Evolutionary conservation across 331 rosid species (phyloP).

Genomic region (Cydonia oblonga): DNA sequence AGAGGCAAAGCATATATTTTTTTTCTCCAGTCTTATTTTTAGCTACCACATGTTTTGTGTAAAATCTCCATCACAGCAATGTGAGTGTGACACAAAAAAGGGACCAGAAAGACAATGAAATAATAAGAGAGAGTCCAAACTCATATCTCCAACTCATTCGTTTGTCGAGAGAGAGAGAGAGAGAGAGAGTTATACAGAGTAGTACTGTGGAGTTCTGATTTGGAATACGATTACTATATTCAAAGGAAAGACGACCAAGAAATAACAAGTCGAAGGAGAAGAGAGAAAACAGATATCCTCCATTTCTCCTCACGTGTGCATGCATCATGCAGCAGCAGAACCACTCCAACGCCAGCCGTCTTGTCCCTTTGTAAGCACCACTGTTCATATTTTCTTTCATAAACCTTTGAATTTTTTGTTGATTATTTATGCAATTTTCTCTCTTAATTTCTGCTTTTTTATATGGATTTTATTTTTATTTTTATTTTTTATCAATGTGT

Average conservation of each 20-base stretch:
- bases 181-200: background rate
- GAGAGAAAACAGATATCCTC: constrained; percentile 1
- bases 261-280: constrained; percentile 27
- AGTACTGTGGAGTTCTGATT: background rate
- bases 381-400: background rate
- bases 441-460: background rate
- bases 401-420: background rate
- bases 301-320: constrained; percentile 40
- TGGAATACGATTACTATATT: constrained; percentile 14
- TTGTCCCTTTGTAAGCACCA: constrained; percentile 26
- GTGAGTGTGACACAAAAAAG: constrained; percentile 10
- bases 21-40: background rate
- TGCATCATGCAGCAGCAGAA: background rate
- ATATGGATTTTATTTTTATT: background rate
- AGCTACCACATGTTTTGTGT: constrained; percentile 29
- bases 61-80: constrained; percentile 31
- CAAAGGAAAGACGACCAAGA: constrained; percentile 12
- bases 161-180: background rate
- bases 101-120: constrained; percentile 22
- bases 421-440: background rate
- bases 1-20: constrained; percentile 20
- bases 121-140: constrained; percentile 9
- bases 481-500: too few species aligned
- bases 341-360: constrained; percentile 4
- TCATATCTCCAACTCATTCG: background rate